A percentile compares a stretch with the other conserved stretches of the same genome.
Evolutionary conservation across 139 green algal species (phyloP).

Genomic region (Chlamydomonas urium): DNA sequence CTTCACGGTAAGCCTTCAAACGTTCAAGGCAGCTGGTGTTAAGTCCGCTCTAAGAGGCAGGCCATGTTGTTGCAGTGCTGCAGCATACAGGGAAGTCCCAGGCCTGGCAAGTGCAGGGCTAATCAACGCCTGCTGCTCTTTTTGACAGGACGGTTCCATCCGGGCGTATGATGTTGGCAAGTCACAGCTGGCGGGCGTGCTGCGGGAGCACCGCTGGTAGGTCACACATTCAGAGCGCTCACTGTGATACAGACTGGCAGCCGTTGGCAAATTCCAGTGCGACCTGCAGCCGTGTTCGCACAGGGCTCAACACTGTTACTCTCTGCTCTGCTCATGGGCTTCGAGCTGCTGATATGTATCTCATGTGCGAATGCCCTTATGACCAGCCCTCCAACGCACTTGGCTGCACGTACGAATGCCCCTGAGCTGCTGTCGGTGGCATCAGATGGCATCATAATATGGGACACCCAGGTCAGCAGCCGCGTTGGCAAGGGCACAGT

Average conservation of each 20-base stretch:
- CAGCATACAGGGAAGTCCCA: no score
- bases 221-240: not conserved
- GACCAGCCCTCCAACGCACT: not conserved
- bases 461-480: slow-evolving; percentile 30
- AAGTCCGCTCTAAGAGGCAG: no score
- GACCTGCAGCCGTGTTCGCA: not conserved
- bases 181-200: slow-evolving; percentile 9
- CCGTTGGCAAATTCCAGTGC: not conserved
- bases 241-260: not conserved
- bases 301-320: not conserved
- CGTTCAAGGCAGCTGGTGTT: no score
- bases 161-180: slow-evolving; percentile 29
- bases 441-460: slow-evolving; percentile 27
- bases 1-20: no score
- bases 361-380: not conserved
- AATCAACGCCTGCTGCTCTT: no score
- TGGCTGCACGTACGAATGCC: not conserved
- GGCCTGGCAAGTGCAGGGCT: no score
- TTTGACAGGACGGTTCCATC: no score
- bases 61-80: no score
- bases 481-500: not conserved
- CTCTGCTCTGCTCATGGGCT: not conserved
- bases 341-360: not conserved
- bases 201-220: slow-evolving; percentile 31
- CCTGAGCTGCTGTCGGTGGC: slow-evolving; percentile 28